Evolutionary conservation across 306 rosid species (phyloP).

Genomic region (Vicia sativa): DNA sequence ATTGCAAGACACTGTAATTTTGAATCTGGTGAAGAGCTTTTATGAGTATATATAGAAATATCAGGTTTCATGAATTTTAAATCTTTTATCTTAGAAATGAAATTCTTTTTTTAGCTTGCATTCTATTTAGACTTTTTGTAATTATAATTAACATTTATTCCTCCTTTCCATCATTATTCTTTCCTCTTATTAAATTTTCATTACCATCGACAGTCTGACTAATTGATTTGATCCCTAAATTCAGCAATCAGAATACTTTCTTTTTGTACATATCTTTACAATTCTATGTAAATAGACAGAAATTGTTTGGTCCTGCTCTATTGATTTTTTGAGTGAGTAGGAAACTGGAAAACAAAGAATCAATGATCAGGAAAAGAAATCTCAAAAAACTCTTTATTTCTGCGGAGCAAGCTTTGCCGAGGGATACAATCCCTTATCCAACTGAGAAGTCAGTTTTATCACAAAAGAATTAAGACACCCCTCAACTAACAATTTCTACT

Average conservation of each 20-base stretch:
- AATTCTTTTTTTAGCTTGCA: constrained; percentile 1
- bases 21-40: constrained; percentile 29
- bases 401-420: too few relatives aligned
- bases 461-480: background rate
- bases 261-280: background rate
- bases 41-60: constrained; percentile 2
- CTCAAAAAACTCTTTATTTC: too few relatives aligned
- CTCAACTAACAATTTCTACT: background rate
- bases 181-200: background rate
- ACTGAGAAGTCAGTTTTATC: background rate
- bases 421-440: too few relatives aligned
- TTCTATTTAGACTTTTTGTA: background rate
- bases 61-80: constrained; percentile 18
- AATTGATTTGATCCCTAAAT: background rate
- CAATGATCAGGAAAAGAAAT: background rate
- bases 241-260: background rate
- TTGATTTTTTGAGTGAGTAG: too few relatives aligned
- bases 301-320: background rate
- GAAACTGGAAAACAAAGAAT: background rate
- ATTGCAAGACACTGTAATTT: background rate
- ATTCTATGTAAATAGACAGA: constrained; percentile 2
- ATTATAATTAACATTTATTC: background rate
- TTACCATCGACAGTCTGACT: background rate
- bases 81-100: constrained; percentile 4
- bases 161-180: constrained; percentile 9